Conservation (phyloP, 331 rosid genomes). For the Dryas integrifolia region DNA sequence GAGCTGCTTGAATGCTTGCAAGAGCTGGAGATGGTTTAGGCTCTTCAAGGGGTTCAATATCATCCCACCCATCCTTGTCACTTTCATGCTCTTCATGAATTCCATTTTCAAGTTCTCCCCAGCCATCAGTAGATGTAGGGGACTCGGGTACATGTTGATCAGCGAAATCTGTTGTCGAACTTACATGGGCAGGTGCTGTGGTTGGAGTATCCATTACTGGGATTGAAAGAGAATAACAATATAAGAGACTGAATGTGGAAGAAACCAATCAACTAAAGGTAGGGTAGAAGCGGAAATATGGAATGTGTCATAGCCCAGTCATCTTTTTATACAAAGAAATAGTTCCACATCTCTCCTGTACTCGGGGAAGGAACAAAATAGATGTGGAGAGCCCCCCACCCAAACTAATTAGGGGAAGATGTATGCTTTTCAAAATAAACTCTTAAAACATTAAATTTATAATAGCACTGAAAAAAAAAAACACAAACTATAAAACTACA, state of each 20-base stretch:
- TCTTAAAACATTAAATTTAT: too few species aligned
- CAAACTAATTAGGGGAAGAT: too few species aligned
- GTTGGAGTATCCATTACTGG: slow-evolving; percentile 61
- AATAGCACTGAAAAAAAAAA: too few species aligned
- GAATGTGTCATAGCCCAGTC: not conserved
- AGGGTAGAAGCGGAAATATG: not conserved
- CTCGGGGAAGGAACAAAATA: slow-evolving; percentile 1
- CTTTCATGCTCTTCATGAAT: slow-evolving; percentile 54
- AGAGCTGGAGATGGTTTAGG: slow-evolving; percentile 73
- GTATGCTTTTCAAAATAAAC: too few species aligned
- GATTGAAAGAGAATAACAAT: slow-evolving; percentile 29
- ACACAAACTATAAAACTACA: not conserved
- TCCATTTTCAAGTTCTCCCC: slow-evolving; percentile 98
- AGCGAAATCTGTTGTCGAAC: slow-evolving; percentile 61
- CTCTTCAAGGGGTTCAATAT: slow-evolving; percentile 86
- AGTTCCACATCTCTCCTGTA: not conserved
- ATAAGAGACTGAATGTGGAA: slow-evolving; percentile 13
- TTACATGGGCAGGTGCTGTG: slow-evolving; percentile 53
- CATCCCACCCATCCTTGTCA: slow-evolving; percentile 97
- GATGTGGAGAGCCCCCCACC: not conserved
- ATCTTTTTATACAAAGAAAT: not conserved
- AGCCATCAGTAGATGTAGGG: slow-evolving; percentile 93
- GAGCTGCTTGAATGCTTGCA: slow-evolving; percentile 90
- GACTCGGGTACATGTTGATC: slow-evolving; percentile 66
- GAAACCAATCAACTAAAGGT: not conserved